These are phyloP conservation scores for Solanum sitiens DNA, from an alignment of 257 asterid species.

Conservation along the genomic window DNA sequence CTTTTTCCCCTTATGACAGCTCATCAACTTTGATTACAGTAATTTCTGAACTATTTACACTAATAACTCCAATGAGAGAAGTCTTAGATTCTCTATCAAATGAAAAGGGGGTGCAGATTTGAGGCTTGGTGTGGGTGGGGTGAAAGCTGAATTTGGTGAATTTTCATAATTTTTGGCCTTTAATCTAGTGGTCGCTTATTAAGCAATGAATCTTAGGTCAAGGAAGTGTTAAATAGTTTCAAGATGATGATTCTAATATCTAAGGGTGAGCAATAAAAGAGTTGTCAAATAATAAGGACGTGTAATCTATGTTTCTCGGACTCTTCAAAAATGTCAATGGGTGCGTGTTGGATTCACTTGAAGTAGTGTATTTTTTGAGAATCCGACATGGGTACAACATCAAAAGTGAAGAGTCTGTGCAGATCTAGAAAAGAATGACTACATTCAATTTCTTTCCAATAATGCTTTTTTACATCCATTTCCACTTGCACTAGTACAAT, in stretches of 20 bases:
- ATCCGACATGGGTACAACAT: no score
- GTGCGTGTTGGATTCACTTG: no score
- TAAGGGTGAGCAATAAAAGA: background rate
- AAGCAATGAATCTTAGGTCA: background rate
- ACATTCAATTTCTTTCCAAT: background rate
- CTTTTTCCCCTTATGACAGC: background rate
- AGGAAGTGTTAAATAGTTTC: background rate
- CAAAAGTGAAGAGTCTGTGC: no score
- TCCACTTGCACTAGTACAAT: background rate
- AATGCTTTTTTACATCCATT: background rate
- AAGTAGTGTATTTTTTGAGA: no score
- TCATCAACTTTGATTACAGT: background rate
- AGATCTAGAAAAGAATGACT: background rate
- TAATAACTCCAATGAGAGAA: background rate
- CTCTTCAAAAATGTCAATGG: no score
- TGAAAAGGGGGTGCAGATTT: background rate
- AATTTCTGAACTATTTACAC: background rate
- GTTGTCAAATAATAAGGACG: background rate
- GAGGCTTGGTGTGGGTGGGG: background rate
- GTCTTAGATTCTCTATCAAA: background rate
- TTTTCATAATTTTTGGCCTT: background rate
- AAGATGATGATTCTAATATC: background rate
- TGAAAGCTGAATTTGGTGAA: background rate
- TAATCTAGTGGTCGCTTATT: background rate
- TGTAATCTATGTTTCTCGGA: background rate